Percentiles rank a stretch among this genome's conserved stretches.
Evolutionary conservation across 164 flowering plant genomes (phyloP).

Genomic region (Magnolia changhungtana): DNA sequence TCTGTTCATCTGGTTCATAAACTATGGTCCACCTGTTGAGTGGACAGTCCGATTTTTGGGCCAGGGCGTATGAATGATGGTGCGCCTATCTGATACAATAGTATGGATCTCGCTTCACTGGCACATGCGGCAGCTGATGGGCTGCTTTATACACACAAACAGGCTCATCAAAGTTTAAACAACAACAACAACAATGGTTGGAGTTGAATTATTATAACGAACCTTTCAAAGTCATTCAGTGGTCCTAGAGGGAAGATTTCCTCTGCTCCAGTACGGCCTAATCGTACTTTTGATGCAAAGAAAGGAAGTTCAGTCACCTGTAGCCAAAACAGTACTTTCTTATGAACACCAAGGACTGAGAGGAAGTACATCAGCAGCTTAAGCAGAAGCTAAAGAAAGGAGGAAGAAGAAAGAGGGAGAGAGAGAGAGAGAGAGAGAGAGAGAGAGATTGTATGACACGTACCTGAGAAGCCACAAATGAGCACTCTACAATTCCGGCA

Average conservation of each 20-base stretch:
- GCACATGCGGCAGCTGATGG: too few relatives aligned
- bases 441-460: background rate
- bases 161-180: too few relatives aligned
- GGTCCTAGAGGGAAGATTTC: constrained; percentile 85
- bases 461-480: constrained; percentile 84
- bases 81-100: too few relatives aligned
- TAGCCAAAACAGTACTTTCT: background rate
- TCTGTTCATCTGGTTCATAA: too few relatives aligned
- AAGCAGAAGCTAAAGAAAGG: background rate
- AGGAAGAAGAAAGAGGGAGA: too few relatives aligned
- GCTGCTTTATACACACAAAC: too few relatives aligned
- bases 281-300: constrained; percentile 82
- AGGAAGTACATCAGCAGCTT: too few relatives aligned
- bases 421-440: background rate
- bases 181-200: background rate
- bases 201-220: too few relatives aligned
- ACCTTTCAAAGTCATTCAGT: constrained; percentile 88
- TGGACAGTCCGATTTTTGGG: too few relatives aligned
- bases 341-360: background rate
- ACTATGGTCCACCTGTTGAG: too few relatives aligned
- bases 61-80: too few relatives aligned
- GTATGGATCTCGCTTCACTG: too few relatives aligned
- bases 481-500: constrained; percentile 71
- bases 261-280: constrained; percentile 82
- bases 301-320: constrained; percentile 96